Percentiles rank a stretch among this genome's conserved stretches.
These are phyloP conservation scores for Zasmidium citrigriseum DNA, from an alignment of 2,329 filamentous ascomycete species.

Conservation along the genomic window DNA sequence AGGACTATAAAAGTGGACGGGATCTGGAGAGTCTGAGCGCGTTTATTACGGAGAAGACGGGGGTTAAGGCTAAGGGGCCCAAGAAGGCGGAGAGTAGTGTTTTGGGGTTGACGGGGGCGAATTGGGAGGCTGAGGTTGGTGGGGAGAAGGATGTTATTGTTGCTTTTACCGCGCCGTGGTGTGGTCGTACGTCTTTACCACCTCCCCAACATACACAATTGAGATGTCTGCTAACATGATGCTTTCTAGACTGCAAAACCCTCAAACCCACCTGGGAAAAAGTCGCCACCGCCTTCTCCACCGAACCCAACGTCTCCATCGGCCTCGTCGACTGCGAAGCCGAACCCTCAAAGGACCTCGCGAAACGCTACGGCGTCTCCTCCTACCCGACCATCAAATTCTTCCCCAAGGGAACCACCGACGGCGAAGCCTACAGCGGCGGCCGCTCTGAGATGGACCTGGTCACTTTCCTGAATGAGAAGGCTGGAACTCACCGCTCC, in stretches of 20 bases:
- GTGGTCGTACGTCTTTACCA: slow-evolving; percentile 74
- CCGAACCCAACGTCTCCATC: slow-evolving; percentile 77
- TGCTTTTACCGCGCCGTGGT: slow-evolving; percentile 98
- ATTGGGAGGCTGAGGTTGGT: slow-evolving; percentile 77
- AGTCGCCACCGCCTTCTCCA: slow-evolving; percentile 76
- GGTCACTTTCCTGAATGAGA: slow-evolving; percentile 79
- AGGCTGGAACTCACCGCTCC: slow-evolving; percentile 83
- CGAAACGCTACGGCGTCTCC: slow-evolving; percentile 73
- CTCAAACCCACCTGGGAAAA: slow-evolving; percentile 90
- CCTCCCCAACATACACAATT: slow-evolving; percentile 7
- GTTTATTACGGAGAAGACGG: slow-evolving; percentile 86
- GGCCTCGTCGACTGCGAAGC: slow-evolving; percentile 96
- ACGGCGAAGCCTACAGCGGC: slow-evolving; percentile 70
- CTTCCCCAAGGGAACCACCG: slow-evolving; percentile 82
- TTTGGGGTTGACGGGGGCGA: slow-evolving; percentile 74
- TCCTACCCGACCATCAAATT: slow-evolving; percentile 98
- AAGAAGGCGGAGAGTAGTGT: slow-evolving; percentile 73
- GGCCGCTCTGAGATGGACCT: slow-evolving; percentile 76
- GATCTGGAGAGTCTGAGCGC: slow-evolving; percentile 81
- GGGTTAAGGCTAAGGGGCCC: slow-evolving; percentile 76
- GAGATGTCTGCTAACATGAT: slow-evolving; percentile 7
- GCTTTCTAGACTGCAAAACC: slow-evolving; percentile 81
- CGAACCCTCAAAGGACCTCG: slow-evolving; percentile 76
- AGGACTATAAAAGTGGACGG: slow-evolving; percentile 82
- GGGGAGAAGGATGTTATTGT: slow-evolving; percentile 87